These are phyloP conservation scores for Tolypocladium cylindrosporum DNA, from an alignment of 2,329 filamentous ascomycete species.

Conservation along the genomic window DNA sequence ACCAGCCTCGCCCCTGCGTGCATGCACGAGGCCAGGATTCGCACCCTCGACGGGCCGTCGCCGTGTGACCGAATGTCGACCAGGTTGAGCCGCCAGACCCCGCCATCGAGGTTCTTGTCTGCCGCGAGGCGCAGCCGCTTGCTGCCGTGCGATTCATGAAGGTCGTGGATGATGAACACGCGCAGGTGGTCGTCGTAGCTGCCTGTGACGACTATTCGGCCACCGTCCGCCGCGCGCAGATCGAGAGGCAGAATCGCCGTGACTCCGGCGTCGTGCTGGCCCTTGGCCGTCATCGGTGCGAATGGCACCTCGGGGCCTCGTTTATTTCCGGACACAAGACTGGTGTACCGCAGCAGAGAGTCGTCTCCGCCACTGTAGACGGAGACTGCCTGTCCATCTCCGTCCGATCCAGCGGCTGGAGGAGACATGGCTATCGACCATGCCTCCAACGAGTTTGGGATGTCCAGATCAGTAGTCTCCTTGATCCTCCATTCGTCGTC, in stretches of 20 bases:
- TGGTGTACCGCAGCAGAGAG: slow-evolving; percentile 43
- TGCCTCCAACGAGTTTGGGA: slow-evolving; percentile 53
- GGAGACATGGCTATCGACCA: slow-evolving; percentile 61
- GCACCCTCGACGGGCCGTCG: slow-evolving; percentile 19
- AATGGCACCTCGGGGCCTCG: slow-evolving; percentile 10
- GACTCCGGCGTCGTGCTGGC: slow-evolving; percentile 68
- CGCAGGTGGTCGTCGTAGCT: slow-evolving; percentile 85
- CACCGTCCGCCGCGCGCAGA: slow-evolving; percentile 26
- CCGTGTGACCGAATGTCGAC: slow-evolving; percentile 24
- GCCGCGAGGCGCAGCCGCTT: slow-evolving; percentile 43
- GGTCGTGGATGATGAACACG: slow-evolving; percentile 44
- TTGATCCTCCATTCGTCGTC: slow-evolving; percentile 29
- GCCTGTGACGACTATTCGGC: slow-evolving; percentile 64
- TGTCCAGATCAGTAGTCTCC: slow-evolving; percentile 24
- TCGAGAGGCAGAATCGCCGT: slow-evolving; percentile 72
- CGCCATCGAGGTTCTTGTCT: slow-evolving; percentile 60
- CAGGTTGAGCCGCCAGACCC: slow-evolving; percentile 78
- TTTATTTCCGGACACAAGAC: slow-evolving; percentile 16
- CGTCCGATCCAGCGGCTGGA: slow-evolving; percentile 7
- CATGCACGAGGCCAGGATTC: slow-evolving; percentile 86
- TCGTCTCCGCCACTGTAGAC: slow-evolving; percentile 71
- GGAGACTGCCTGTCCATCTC: slow-evolving; percentile 18
- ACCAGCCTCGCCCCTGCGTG: slow-evolving; percentile 72
- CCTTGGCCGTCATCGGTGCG: slow-evolving; percentile 25
- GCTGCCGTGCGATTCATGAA: slow-evolving; percentile 27